Conservation (phyloP, 352 stramenopile species). For the Phytophthora sojae region DNA sequence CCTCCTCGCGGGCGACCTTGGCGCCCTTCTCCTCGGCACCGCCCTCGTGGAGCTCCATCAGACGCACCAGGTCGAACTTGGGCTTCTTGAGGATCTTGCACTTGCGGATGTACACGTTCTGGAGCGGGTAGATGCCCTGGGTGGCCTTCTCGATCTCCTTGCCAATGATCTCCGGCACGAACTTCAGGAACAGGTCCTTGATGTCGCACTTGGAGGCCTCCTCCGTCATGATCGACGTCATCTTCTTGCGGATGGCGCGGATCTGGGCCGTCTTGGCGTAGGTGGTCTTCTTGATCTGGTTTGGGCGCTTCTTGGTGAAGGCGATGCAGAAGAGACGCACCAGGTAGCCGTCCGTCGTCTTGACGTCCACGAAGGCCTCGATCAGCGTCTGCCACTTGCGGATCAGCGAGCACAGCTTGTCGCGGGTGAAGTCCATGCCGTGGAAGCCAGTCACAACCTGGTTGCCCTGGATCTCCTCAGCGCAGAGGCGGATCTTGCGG, state of each 20-base stretch:
- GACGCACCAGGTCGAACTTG: slow-evolving; percentile 99
- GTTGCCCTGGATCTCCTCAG: slow-evolving; percentile 97
- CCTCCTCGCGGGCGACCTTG: slow-evolving; percentile 89
- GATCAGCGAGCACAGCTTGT: slow-evolving; percentile 99
- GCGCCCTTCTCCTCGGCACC: slow-evolving; percentile 92
- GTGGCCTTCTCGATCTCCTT: slow-evolving; percentile 98
- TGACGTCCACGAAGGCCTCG: slow-evolving; percentile 98
- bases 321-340: slow-evolving; percentile 99
- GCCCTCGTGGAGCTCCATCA: slow-evolving; percentile 99
- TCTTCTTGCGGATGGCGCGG: slow-evolving; percentile 98
- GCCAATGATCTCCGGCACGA: slow-evolving; percentile 98
- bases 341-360: slow-evolving; percentile 99
- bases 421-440: slow-evolving; percentile 95
- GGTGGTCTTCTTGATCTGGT: slow-evolving; percentile 99
- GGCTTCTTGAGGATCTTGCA: slow-evolving; percentile 99
- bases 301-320: slow-evolving; percentile 99
- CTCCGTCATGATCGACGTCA: slow-evolving; percentile 98
- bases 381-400: slow-evolving; percentile 99
- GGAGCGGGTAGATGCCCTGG: slow-evolving; percentile 98
- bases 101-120: slow-evolving; percentile 99
- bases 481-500: slow-evolving; percentile 99
- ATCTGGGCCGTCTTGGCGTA: slow-evolving; percentile 99
- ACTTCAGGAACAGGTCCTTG: slow-evolving; percentile 99
- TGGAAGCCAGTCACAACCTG: slow-evolving; percentile 91
- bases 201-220: slow-evolving; percentile 98